A percentile compares a stretch with the other conserved stretches of the same genome.
These are phyloP conservation scores for Suhomyces sp. DNA, from an alignment of 805 yeast species.

Conservation along the genomic window DNA sequence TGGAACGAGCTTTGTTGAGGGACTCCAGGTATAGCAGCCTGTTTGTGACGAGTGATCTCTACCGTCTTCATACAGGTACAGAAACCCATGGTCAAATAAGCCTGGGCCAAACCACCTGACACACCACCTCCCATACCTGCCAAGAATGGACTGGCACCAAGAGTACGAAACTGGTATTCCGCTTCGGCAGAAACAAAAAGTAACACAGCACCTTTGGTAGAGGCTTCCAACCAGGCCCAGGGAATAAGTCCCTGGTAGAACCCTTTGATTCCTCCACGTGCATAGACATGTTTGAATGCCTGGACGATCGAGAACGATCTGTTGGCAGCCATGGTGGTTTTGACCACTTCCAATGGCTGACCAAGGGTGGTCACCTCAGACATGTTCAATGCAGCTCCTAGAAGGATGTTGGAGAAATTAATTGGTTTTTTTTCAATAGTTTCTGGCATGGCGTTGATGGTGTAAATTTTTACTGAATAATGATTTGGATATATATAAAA, in stretches of 20 bases:
- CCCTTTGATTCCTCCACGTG: slow-evolving; percentile 89
- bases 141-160: slow-evolving; percentile 65
- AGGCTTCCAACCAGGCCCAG: slow-evolving; percentile 99
- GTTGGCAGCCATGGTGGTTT: slow-evolving; percentile 98
- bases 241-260: slow-evolving; percentile 98
- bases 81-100: slow-evolving; percentile 95
- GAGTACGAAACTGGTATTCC: slow-evolving; percentile 66
- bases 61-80: slow-evolving; percentile 99
- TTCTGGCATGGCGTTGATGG: slow-evolving; percentile 14
- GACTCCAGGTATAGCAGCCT: slow-evolving; percentile 59
- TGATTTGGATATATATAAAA: background rate
- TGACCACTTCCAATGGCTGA: slow-evolving; percentile 93
- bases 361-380: slow-evolving; percentile 93
- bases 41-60: slow-evolving; percentile 90
- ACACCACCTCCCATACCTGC: slow-evolving; percentile 96
- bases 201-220: slow-evolving; percentile 97
- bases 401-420: slow-evolving; percentile 80
- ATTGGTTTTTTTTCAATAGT: slow-evolving; percentile 76
- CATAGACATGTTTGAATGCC: slow-evolving; percentile 76
- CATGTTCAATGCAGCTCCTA: slow-evolving; percentile 92
- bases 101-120: slow-evolving; percentile 94
- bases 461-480: background rate
- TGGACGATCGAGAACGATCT: slow-evolving; percentile 64
- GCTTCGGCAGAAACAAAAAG: slow-evolving; percentile 90
- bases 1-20: slow-evolving; percentile 68